phyloP scores from a whole-genome alignment of 83 land plant genomes.

The Picea abies region DNA sequence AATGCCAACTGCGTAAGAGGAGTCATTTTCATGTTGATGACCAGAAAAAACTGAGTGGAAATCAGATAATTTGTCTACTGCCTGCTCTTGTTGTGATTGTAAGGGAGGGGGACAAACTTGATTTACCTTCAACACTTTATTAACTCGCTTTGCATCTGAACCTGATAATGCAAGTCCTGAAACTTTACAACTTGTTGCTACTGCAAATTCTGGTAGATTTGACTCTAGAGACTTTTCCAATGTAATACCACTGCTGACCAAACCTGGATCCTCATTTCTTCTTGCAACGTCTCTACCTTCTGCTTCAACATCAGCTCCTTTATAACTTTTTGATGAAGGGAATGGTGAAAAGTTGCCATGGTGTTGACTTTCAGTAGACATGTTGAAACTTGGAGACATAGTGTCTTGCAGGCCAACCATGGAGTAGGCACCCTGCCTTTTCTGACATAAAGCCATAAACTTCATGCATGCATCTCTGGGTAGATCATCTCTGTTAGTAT shows the following conservation, averaged over 20 bases:
- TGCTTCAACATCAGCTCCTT: not conserved
- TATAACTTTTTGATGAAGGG: not conserved
- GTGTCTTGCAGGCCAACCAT: not conserved
- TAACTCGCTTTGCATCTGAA: slow-evolving; percentile 5
- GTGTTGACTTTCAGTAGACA: not conserved
- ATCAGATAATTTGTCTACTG: not conserved
- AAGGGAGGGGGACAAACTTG: not conserved
- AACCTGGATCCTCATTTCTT: not conserved
- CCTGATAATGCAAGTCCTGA: not conserved
- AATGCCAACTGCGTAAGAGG: not conserved
- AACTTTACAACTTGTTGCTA: not conserved
- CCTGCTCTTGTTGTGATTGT: not conserved
- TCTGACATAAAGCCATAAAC: slow-evolving; percentile 4
- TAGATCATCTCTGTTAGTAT: not conserved
- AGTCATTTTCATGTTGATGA: not conserved
- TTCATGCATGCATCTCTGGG: slow-evolving; percentile 1
- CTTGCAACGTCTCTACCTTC: not conserved
- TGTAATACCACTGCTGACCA: not conserved
- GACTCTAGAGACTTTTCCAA: not conserved
- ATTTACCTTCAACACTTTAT: not conserved
- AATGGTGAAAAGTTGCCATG: not conserved
- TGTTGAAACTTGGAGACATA: not conserved
- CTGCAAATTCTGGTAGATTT: not conserved
- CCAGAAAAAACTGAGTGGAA: not conserved
- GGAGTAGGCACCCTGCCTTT: not conserved